Percentiles rank a stretch among this genome's conserved stretches.
These are phyloP conservation scores for Microcyclosporella mali DNA, from an alignment of 2,329 filamentous ascomycete species.

Conservation along the genomic window DNA sequence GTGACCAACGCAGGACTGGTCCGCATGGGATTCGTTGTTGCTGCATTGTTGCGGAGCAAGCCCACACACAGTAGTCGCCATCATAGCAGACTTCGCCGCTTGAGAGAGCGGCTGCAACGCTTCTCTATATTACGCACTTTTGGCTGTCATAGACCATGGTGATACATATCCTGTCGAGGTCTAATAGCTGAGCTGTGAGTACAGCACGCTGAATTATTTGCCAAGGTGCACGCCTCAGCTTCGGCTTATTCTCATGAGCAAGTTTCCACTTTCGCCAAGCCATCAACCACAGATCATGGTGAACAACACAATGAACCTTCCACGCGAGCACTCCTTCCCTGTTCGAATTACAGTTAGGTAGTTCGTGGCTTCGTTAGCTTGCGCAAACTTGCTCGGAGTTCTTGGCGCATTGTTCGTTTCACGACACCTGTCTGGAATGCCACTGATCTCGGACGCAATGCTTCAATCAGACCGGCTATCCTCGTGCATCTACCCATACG, in stretches of 20 bases:
- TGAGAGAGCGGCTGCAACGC: too few relatives aligned
- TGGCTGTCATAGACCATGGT: too few relatives aligned
- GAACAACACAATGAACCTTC: background rate
- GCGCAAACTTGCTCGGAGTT: conserved; percentile 11
- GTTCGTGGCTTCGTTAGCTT: conserved; percentile 2
- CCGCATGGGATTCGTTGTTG: too few relatives aligned
- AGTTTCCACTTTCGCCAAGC: conserved; percentile 4
- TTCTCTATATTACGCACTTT: too few relatives aligned
- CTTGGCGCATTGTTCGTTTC: conserved; percentile 1
- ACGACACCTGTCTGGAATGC: conserved; percentile 1
- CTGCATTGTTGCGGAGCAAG: too few relatives aligned
- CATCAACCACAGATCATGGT: background rate
- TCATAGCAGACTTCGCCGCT: too few relatives aligned
- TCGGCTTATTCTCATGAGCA: background rate
- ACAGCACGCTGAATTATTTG: too few relatives aligned
- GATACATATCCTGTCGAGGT: too few relatives aligned
- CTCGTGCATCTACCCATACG: background rate
- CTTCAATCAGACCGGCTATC: background rate
- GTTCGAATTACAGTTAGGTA: background rate
- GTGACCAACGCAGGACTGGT: too few relatives aligned
- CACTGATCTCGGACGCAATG: background rate
- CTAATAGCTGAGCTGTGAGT: too few relatives aligned
- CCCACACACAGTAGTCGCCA: too few relatives aligned
- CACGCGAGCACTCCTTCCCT: background rate
- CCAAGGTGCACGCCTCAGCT: too few relatives aligned